Percentiles rank a stretch among this genome's conserved stretches.
Conservation (phyloP, 1,284 basidiomycete species). For the Ceratobasidium sp. region DNA sequence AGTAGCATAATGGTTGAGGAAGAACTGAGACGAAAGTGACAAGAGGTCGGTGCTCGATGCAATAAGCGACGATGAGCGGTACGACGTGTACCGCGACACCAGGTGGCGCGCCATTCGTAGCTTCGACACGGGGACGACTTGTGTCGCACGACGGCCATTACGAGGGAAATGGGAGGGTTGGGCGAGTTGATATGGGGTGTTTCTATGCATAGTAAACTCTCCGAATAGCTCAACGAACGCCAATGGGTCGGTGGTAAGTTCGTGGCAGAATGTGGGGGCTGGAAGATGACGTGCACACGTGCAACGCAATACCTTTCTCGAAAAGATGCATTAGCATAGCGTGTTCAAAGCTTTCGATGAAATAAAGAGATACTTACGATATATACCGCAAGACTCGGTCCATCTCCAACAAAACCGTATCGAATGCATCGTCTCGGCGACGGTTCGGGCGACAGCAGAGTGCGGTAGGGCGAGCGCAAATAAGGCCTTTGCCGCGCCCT, state of each 20-base stretch:
- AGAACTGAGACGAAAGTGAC: background rate
- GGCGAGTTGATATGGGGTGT: background rate
- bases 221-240: background rate
- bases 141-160: background rate
- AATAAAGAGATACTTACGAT: background rate
- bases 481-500: background rate
- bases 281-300: background rate
- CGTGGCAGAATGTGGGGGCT: background rate
- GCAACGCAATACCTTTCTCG: background rate
- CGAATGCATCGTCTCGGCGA: background rate
- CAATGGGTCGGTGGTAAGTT: background rate
- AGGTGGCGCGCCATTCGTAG: background rate
- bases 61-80: background rate
- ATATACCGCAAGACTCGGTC: background rate
- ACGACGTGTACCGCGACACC: background rate
- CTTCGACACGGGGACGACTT: background rate
- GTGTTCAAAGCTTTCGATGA: no score
- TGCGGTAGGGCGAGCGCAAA: background rate
- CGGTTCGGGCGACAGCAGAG: no score
- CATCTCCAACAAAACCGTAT: background rate
- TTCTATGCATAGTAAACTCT: background rate
- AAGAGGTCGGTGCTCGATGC: background rate
- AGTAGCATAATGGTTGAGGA: background rate
- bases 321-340: background rate
- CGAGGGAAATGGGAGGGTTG: background rate